Evolutionary conservation across 129 eudicot genomes (phyloP).

Genomic region (Helichrysum umbraculigerum): DNA sequence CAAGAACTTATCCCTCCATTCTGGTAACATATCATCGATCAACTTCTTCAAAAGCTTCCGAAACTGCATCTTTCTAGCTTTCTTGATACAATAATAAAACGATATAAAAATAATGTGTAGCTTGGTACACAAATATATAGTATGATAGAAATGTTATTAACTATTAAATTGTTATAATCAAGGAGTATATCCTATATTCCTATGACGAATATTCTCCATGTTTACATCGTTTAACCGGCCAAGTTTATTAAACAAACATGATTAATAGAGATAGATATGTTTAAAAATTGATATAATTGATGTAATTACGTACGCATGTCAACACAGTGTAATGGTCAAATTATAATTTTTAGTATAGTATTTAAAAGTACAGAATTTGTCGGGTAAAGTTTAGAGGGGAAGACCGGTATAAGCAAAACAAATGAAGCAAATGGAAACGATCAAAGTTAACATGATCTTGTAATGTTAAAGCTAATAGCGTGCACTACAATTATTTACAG

Average conservation of each 20-base stretch:
- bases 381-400: too few relatives aligned
- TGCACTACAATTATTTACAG: too few relatives aligned
- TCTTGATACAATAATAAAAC: neutral
- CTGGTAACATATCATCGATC: slow-evolving; percentile 62
- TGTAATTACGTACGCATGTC: neutral
- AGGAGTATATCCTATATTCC: slow-evolving; percentile 24
- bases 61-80: slow-evolving; percentile 46
- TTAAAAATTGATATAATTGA: neutral
- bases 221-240: slow-evolving; percentile 11
- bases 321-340: neutral
- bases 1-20: slow-evolving; percentile 68
- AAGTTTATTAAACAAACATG: neutral
- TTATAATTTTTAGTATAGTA: too few relatives aligned
- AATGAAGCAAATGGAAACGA: too few relatives aligned
- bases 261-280: neutral
- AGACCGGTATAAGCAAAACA: too few relatives aligned
- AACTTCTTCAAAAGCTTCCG: slow-evolving; percentile 45
- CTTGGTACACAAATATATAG: neutral
- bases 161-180: neutral
- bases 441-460: too few relatives aligned
- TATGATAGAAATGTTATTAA: too few relatives aligned
- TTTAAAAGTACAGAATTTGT: too few relatives aligned
- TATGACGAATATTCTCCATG: slow-evolving; percentile 25
- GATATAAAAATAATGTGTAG: neutral
- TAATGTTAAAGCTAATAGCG: too few relatives aligned